Evolutionary conservation across 2,329 filamentous ascomycete species (phyloP), one percentile per base, ranked within the genome.

Genomic region (Aspergillus puulaauensis): DNA sequence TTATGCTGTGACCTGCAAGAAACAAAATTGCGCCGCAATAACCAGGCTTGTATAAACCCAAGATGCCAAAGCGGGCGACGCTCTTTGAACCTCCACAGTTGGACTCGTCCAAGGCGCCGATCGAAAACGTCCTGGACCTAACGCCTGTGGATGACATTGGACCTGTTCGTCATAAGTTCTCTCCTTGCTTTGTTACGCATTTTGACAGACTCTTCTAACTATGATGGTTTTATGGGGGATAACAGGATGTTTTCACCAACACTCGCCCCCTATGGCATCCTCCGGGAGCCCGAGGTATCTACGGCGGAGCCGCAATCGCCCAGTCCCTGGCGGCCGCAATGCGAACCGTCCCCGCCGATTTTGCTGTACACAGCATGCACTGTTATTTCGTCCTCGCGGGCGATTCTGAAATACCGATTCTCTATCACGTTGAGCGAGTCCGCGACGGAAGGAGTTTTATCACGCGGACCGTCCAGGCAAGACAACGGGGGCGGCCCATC

Each of bases 381-480:
- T 98, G 95, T 84, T 99, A 98, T 80, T 99, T 99, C 75, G 87
- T 99, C 35, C 86, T 98, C 2, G 93, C 93, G 4, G 95, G 95
- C 27, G 90, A 93, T 70, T 83, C 86, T 12, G 86, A 89, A 59
- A 88, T 95, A 17, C 93, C 95, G 33, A 90, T 98, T 64, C 83
- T 97, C 61, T 98, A 96, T 79, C 91, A 97, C 72, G 95, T 99
- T 47, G 95, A 98, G 79, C 86, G 90, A 52, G 91, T 99, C 48
- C 88, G 95, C 55, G 91, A 96, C 71, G 95, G 95, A 8, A 87
- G 89, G 59, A 93, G 89, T 52, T 99, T 93, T 74, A 88, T 91
- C 54, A 98, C 95, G 39, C 84, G 95, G 54, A 98, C 93, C 1
- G 95, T 99, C n/a, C 93, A 98, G 77, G 95, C 95, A 33, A 83